A percentile compares a stretch with the other conserved stretches of the same genome.
Conservation (phyloP, 768 basidiomycete species). For the Lactifluus rugatus region DNA sequence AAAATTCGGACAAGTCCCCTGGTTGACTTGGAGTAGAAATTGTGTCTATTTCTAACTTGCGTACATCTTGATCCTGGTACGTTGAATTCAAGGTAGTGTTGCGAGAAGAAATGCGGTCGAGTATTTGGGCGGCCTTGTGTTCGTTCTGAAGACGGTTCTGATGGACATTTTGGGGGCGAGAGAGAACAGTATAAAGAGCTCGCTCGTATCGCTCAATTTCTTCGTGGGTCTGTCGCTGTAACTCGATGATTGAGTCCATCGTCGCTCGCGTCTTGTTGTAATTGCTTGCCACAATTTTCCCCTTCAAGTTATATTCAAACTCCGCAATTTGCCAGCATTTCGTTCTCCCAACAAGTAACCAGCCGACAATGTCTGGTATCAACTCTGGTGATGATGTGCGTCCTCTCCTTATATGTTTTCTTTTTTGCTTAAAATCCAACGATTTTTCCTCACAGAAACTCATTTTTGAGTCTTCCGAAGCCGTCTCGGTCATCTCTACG, state of each 20-base stretch:
- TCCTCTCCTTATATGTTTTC: slow-evolving; percentile 17
- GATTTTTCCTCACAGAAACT: slow-evolving; percentile 50
- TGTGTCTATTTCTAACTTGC: slow-evolving; percentile 55
- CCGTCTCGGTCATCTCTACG: slow-evolving; percentile 79
- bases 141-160: slow-evolving; percentile 63
- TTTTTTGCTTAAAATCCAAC: background rate
- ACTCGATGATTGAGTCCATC: slow-evolving; percentile 92
- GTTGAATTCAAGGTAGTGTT: slow-evolving; percentile 53
- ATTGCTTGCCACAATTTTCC: background rate
- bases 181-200: slow-evolving; percentile 75
- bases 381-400: slow-evolving; percentile 78
- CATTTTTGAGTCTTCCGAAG: slow-evolving; percentile 91
- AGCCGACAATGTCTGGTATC: slow-evolving; percentile 64
- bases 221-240: slow-evolving; percentile 93
- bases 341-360: background rate
- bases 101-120: slow-evolving; percentile 71
- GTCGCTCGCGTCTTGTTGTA: slow-evolving; percentile 1
- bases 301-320: slow-evolving; percentile 3
- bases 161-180: slow-evolving; percentile 52
- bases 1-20: slow-evolving; percentile 87
- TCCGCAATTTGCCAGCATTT: slow-evolving; percentile 2
- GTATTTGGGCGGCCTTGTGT: slow-evolving; percentile 84
- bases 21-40: slow-evolving; percentile 46
- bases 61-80: slow-evolving; percentile 69
- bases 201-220: slow-evolving; percentile 89